Percentiles rank a stretch among this genome's conserved stretches.
These are phyloP conservation scores for grape (Vitis vinifera) DNA, from an alignment of 164 flowering plant genomes.

Conservation along the genomic window ASM3070453v1 NC_081811.1:25052001-25052500, in stretches of 20 bases:
- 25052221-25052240: slow-evolving; percentile 75
- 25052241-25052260: slow-evolving; percentile 85
- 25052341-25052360: too few species aligned
- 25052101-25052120: neutral
- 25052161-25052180: slow-evolving; percentile 92
- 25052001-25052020: too few species aligned
- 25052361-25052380: neutral
- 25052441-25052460: neutral
- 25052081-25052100: neutral
- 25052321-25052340: neutral
- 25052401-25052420: neutral
- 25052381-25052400: neutral
- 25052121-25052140: neutral
- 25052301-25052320: neutral
- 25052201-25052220: slow-evolving; percentile 86
- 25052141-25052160: slow-evolving; percentile 31
- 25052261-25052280: slow-evolving; percentile 79
- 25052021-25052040: too few species aligned
- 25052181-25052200: slow-evolving; percentile 65
- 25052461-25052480: slow-evolving; percentile 88
- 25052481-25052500: slow-evolving; percentile 87
- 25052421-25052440: neutral
- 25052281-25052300: slow-evolving; percentile 71
- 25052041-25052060: too few species aligned
- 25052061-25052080: too few species aligned